phyloP scores from a whole-genome alignment of 139 green algal species.

The Spirogloea muscicola region DNA sequence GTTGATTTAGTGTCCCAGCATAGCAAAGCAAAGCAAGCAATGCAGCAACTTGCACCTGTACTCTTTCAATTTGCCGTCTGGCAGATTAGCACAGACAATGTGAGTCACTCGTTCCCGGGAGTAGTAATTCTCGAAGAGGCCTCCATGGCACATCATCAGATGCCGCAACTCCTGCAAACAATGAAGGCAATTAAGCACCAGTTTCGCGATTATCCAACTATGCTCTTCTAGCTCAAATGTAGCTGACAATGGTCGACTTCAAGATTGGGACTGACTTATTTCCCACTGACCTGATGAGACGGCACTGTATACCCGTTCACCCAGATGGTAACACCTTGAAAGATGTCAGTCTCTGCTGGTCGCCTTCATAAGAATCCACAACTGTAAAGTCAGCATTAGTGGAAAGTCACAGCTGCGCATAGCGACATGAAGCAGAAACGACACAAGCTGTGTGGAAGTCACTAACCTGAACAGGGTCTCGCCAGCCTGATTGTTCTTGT shows the following conservation, averaged over 20 bases:
- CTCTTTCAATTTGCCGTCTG: slow-evolving; percentile 83
- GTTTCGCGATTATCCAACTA: background rate
- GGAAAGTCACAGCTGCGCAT: background rate
- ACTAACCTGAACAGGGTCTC: too few species aligned
- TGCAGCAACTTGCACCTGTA: too few species aligned
- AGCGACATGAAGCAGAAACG: too few species aligned
- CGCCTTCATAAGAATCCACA: background rate
- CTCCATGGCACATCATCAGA: slow-evolving; percentile 86
- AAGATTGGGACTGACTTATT: background rate
- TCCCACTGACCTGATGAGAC: slow-evolving; percentile 49
- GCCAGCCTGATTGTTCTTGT: background rate
- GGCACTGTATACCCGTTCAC: slow-evolving; percentile 84
- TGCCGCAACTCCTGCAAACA: slow-evolving; percentile 75
- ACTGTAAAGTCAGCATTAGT: background rate
- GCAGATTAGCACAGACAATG: slow-evolving; percentile 84
- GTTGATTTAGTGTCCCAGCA: too few species aligned
- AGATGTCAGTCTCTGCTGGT: slow-evolving; percentile 52
- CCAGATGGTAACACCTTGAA: slow-evolving; percentile 75
- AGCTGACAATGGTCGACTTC: too few species aligned
- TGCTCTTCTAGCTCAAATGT: background rate
- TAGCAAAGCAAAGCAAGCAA: too few species aligned
- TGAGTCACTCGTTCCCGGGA: slow-evolving; percentile 70
- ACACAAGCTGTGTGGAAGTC: too few species aligned
- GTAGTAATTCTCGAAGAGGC: slow-evolving; percentile 75
- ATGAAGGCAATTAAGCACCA: background rate